phyloP scores from a whole-genome alignment of 1,284 basidiomycete species.

The Anthracocystis setariae region DNA sequence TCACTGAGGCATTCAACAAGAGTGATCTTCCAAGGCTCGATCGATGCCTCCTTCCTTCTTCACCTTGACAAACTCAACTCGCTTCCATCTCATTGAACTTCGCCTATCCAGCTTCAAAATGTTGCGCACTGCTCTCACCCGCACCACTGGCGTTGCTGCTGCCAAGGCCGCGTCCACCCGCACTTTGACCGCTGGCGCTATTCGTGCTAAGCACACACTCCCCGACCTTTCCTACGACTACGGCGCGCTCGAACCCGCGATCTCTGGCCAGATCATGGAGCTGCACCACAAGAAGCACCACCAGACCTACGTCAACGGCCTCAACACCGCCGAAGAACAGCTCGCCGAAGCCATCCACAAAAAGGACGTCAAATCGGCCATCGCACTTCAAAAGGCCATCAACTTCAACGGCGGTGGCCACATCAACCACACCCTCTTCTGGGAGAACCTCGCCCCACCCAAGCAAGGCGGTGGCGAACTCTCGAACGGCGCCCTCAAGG shows the following conservation, averaged over 20 bases:
- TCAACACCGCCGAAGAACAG: conserved; percentile 64
- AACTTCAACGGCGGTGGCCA: conserved; percentile 68
- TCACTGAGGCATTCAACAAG: not conserved
- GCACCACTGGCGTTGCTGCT: conserved; percentile 21
- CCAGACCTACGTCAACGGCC: conserved; percentile 66
- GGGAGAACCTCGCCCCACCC: conserved; percentile 64
- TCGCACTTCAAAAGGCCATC: conserved; percentile 60
- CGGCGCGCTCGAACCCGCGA: conserved; percentile 64
- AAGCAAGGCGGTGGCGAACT: conserved; percentile 64
- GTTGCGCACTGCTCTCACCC: conserved; percentile 53
- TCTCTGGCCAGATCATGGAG: conserved; percentile 66
- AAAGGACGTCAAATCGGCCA: conserved; percentile 55
- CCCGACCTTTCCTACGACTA: conserved; percentile 66
- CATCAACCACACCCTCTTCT: conserved; percentile 68
- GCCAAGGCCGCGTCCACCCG: conserved; percentile 21
- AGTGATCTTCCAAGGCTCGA: no score
- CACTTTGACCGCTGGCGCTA: conserved; percentile 20
- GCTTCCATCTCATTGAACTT: not conserved
- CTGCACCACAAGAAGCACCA: conserved; percentile 67
- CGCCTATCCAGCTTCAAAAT: no score
- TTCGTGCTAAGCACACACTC: conserved; percentile 66
- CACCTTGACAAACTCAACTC: no score
- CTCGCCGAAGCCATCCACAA: conserved; percentile 56
- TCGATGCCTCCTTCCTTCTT: no score
- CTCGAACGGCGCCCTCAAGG: conserved; percentile 53